A percentile compares a stretch with the other conserved stretches of the same genome.
Evolutionary conservation across 2,329 filamentous ascomycete genomes (phyloP).

Genomic region (Ophiostoma angusticollis): DNA sequence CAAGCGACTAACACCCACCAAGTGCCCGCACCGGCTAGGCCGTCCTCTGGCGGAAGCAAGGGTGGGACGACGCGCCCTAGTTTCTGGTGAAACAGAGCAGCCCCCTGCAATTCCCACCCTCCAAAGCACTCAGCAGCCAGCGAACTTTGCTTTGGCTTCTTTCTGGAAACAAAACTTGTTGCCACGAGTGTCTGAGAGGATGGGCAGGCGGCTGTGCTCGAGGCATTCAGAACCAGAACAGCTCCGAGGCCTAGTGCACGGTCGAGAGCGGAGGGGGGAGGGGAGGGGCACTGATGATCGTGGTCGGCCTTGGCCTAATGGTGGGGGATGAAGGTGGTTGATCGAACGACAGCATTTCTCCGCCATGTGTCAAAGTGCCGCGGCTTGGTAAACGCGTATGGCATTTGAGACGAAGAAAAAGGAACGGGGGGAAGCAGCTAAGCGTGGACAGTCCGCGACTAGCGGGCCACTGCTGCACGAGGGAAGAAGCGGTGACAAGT

Average conservation of each 20-base stretch:
- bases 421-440: too few species aligned
- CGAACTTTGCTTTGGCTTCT: conserved; percentile 1
- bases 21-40: too few species aligned
- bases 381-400: too few species aligned
- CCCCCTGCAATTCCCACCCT: conserved; percentile 35
- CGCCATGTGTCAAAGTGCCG: too few species aligned
- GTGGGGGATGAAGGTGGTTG: too few species aligned
- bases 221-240: background rate
- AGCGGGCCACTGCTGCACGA: background rate
- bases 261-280: too few species aligned
- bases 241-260: too few species aligned
- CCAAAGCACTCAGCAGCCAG: conserved; percentile 5
- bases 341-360: too few species aligned
- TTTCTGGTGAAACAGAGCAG: conserved; percentile 36
- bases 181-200: conserved; percentile 5
- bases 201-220: conserved; percentile 3
- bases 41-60: too few species aligned
- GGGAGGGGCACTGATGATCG: too few species aligned
- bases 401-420: too few species aligned
- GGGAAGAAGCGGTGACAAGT: background rate
- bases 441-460: conserved; percentile 5
- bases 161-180: conserved; percentile 10
- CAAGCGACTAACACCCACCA: conserved; percentile 5
- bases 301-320: too few species aligned
- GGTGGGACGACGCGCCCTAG: conserved; percentile 10